Percentiles rank a stretch among this genome's conserved stretches.
Evolutionary conservation across 257 asterid species (phyloP).

Genomic region (Perilla frutescens): DNA sequence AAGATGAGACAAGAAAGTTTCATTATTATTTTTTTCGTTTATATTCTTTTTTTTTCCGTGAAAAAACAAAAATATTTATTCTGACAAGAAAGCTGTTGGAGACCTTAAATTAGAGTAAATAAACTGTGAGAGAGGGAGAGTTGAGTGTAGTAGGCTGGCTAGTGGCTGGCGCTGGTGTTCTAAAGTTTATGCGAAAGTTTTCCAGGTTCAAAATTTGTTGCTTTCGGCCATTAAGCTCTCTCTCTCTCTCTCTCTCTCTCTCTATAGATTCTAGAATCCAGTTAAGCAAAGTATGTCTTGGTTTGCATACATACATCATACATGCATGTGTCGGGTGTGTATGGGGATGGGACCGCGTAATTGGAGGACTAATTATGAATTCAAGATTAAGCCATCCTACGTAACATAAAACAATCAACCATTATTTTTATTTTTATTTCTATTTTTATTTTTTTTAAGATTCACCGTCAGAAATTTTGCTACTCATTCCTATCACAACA

Average conservation of each 20-base stretch:
- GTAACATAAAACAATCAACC: not conserved
- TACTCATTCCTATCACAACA: too few relatives aligned
- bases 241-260: constrained; percentile 11
- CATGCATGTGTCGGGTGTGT: constrained; percentile 11
- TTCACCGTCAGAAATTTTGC: too few relatives aligned
- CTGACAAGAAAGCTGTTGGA: constrained; percentile 21
- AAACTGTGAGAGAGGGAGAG: not conserved
- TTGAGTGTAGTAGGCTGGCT: constrained; percentile 3
- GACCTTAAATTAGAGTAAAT: constrained; percentile 8
- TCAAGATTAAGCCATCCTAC: constrained; percentile 11
- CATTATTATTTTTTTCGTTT: not conserved
- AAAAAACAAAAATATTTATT: not conserved
- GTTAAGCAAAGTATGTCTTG: constrained; percentile 3
- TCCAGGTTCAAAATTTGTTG: not conserved
- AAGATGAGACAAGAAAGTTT: constrained; percentile 10
- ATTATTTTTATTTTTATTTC: not conserved
- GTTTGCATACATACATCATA: not conserved
- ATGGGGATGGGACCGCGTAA: constrained; percentile 10
- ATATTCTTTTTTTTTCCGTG: not conserved
- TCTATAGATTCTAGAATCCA: constrained; percentile 28
- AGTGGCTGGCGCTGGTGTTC: constrained; percentile 21
- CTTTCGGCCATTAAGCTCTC: constrained; percentile 21
- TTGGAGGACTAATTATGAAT: not conserved
- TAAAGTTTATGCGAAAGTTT: not conserved
- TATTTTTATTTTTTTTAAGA: not conserved